phyloP scores from a whole-genome alignment of 2,329 filamentous ascomycete genomes.

The Penicillium sp. region DNA sequence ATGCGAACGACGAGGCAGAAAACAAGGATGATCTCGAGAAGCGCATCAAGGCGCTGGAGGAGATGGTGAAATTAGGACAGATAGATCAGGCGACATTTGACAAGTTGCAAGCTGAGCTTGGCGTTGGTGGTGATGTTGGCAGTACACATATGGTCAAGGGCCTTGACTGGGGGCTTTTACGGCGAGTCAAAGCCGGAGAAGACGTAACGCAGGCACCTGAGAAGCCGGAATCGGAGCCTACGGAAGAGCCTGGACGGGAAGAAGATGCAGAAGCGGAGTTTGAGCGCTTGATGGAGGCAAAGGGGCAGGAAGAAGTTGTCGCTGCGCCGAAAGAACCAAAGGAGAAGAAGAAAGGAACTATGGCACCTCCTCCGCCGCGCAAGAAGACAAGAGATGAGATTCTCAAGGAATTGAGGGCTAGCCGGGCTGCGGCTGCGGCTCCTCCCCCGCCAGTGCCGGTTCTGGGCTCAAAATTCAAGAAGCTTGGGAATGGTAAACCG shows the following conservation, averaged over 20 bases:
- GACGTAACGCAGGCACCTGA: conserved; percentile 49
- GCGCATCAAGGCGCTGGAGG: conserved; percentile 74
- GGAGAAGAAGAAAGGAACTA: conserved; percentile 51
- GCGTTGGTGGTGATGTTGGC: conserved; percentile 70
- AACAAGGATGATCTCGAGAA: conserved; percentile 55
- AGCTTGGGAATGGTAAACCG: conserved; percentile 46
- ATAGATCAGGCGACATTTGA: conserved; percentile 80
- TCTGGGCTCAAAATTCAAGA: conserved; percentile 57
- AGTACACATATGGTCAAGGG: conserved; percentile 91
- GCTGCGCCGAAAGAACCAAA: conserved; percentile 36
- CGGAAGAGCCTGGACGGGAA: conserved; percentile 29
- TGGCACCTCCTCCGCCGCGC: conserved; percentile 44
- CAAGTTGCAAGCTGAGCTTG: conserved; percentile 69
- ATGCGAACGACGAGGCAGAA: conserved; percentile 55
- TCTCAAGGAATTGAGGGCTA: conserved; percentile 57
- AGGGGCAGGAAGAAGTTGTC: conserved; percentile 32
- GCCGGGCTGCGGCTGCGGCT: conserved; percentile 44
- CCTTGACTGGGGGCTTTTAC: conserved; percentile 73
- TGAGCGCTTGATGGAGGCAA: conserved; percentile 42
- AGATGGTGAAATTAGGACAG: conserved; percentile 76
- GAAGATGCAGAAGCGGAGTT: conserved; percentile 64
- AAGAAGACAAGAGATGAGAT: conserved; percentile 60
- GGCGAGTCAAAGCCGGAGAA: conserved; percentile 46
- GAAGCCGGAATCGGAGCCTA: conserved; percentile 23
- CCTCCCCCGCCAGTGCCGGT: conserved; percentile 47